Evolutionary conservation across 2,329 filamentous ascomycete species (phyloP).

Genomic region (Capronia coronata): DNA sequence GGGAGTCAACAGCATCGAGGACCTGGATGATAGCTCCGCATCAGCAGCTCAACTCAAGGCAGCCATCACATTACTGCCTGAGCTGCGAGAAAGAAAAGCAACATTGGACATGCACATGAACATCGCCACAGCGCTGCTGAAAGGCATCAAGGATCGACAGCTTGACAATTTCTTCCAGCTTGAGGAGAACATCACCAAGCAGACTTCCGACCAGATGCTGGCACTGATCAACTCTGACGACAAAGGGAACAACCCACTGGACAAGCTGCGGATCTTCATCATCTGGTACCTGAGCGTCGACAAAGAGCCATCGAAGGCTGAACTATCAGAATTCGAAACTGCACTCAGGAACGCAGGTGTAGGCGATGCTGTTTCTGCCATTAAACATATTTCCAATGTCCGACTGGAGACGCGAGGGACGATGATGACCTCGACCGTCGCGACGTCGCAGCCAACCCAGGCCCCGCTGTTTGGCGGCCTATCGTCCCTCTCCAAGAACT

Average conservation of each 20-base stretch:
- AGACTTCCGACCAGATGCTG: constrained; percentile 80
- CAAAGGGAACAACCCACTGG: constrained; percentile 75
- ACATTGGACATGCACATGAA: constrained; percentile 99
- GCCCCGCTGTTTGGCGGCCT: constrained; percentile 81
- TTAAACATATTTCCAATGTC: constrained; percentile 84
- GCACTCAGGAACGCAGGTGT: constrained; percentile 66
- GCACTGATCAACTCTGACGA: constrained; percentile 74
- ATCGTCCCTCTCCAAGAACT: constrained; percentile 79
- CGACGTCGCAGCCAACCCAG: constrained; percentile 57
- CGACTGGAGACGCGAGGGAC: constrained; percentile 96
- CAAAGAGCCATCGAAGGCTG: constrained; percentile 71
- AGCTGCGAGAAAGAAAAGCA: constrained; percentile 87
- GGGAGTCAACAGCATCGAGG: constrained; percentile 84
- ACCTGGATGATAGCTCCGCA: constrained; percentile 79
- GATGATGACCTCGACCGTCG: constrained; percentile 77
- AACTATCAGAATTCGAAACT: constrained; percentile 81
- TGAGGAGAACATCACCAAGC: constrained; percentile 87
- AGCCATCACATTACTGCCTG: constrained; percentile 85
- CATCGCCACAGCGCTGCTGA: constrained; percentile 70
- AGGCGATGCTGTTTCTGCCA: constrained; percentile 61
- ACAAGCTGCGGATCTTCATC: constrained; percentile 89
- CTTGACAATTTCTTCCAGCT: constrained; percentile 94
- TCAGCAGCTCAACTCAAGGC: constrained; percentile 93
- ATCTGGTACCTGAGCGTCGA: constrained; percentile 97
- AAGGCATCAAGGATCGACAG: constrained; percentile 89